Evolutionary conservation across 2,329 filamentous ascomycete species (phyloP), one percentile per base, ranked within the genome.

Genomic region (Neoscytalidium dimidiatum): DNA sequence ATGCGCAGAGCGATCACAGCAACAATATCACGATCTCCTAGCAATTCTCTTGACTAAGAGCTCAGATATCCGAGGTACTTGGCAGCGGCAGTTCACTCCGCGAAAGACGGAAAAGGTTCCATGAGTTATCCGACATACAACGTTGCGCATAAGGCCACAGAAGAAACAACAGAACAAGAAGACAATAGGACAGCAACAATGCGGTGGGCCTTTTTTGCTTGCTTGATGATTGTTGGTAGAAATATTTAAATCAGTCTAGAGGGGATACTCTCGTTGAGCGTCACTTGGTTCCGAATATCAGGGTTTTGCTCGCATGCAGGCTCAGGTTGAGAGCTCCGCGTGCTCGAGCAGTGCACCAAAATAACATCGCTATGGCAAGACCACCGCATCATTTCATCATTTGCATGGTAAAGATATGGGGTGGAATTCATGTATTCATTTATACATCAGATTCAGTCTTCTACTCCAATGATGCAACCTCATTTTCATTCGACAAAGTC

Each of bases 361-460:
- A n/a, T n/a, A n/a, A n/a, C n/a, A n/a, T n/a, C n/a, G n/a, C n/a
- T n/a, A n/a, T n/a, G n/a, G n/a, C n/a, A n/a, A n/a, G n/a, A n/a
- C n/a, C n/a, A n/a, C n/a, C n/a, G n/a, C n/a, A n/a, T n/a, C n/a
- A 9, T 19, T 46, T 21, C 44, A 48, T 6, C 2, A 1, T 43
- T 5, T 4, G 21, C 44, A 48, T 13, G 44, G 19, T 4, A 19
- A 43, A 43, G 14, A 29, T 2, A 29, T 17, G 43, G 38, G 56
- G n/a, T 33, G 41, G 17, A n/a, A 33, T 60, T 60, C 58, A 51
- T 62, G 58, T n/a, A 62, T 62, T 62, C 58, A 62, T 62, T 62
- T 62, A 62, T 51, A 62, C 58, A 62, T 62, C 58, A 62, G 38
- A 60, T 58, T 43, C 28, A 33, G 19, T 60, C 56, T 60, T 46